Evolutionary conservation across 1,284 basidiomycete genomes (phyloP), one percentile per base, ranked within the genome.

Genomic region (Calocybe gambosa): DNA sequence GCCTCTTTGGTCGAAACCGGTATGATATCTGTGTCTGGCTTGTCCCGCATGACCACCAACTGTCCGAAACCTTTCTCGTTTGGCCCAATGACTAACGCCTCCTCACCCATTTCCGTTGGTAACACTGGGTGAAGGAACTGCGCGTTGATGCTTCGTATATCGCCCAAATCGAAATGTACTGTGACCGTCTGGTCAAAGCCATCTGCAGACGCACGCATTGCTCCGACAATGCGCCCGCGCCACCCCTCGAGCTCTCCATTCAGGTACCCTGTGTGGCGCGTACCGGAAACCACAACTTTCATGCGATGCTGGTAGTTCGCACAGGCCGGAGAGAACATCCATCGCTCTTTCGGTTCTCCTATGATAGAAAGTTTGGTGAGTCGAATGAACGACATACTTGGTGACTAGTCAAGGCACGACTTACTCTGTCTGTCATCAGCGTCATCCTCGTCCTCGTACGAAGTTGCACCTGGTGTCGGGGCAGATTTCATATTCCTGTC

Each of bases 221-320:
- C 66, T 28, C 63, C 63, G n/a, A 62, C 42, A 28, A 74, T 55
- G 10, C 59, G 60, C 1, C 77, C 83, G 26, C 65, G 58, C 42
- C 65, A 65, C 20, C 66, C 68, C 51, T 87, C 79, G 55, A 71
- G 71, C 28, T 76, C 70, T 31, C 82, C 82, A 23, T 69, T 63
- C 41, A 77, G 68, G 66, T 81, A 86, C 33, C 63, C 61, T 9
- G 58, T 57, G 8, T 61, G 58, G 19, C 68, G 66, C 0, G 80
- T 78, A 13, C 73, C 72, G 1, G 59, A 56, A n/a, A 86, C 67
- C 36, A 69, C 63, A 47, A 82, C 62, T 52, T 77, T 67, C 18
- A 82, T 70, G 20, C 70, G 71, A 46, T 68, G 64, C 26, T 66
- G 51, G 40, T 65, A 60, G 40, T 62, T 62, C 43, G 55, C 50